These are phyloP conservation scores for Friedmanniomyces endolithicus DNA, from an alignment of 495 filamentous ascomycete species.

Conservation along the genomic window DNA sequence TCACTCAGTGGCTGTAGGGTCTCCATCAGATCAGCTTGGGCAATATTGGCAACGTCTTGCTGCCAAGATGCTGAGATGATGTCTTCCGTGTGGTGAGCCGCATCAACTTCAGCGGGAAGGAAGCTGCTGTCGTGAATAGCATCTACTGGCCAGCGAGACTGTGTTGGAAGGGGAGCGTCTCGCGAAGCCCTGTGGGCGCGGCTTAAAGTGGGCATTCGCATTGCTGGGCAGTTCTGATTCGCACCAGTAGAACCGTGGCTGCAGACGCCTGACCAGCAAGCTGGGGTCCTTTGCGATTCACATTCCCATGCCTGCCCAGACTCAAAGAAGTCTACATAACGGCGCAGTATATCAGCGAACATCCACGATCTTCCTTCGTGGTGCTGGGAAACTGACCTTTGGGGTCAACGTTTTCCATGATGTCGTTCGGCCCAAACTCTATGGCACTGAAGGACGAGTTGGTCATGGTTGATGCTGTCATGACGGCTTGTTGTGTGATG, in stretches of 20 bases:
- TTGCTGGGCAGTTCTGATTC: neutral
- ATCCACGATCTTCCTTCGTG: neutral
- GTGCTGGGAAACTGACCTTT: neutral
- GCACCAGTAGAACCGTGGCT: neutral
- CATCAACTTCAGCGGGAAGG: neutral
- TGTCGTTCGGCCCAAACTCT: neutral
- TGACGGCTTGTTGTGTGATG: neutral
- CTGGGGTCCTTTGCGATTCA: neutral
- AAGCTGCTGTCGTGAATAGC: neutral
- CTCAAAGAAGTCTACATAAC: neutral
- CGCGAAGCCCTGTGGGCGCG: neutral
- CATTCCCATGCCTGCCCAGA: neutral
- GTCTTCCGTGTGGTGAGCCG: neutral
- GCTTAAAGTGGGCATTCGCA: neutral
- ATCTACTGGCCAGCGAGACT: neutral
- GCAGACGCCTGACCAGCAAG: conserved; percentile 1
- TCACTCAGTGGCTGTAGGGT: neutral
- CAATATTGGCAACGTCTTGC: neutral
- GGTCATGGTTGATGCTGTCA: neutral
- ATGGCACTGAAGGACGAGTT: neutral
- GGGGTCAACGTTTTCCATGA: neutral
- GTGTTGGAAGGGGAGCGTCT: neutral
- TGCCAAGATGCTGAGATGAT: neutral
- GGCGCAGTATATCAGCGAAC: neutral
- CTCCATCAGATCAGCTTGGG: neutral